These are phyloP conservation scores for Trichosphaerium sp. DNA, from an alignment of 78 protist genomes.

Conservation along the genomic window DNA sequence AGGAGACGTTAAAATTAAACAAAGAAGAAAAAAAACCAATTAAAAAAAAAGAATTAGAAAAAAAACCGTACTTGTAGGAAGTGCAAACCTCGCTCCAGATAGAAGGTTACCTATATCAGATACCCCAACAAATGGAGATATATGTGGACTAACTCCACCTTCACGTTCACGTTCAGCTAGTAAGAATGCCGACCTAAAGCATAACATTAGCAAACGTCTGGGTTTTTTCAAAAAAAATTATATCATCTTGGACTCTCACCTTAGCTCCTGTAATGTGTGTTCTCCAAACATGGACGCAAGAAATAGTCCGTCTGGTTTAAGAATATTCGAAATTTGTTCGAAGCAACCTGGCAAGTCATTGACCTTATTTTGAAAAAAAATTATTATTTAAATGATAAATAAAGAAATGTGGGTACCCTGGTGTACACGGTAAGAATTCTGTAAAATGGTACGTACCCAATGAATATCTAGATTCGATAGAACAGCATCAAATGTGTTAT, in stretches of 20 bases:
- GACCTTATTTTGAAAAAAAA: no score
- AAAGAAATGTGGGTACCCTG: no score
- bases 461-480: constrained; percentile 39
- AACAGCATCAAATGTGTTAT: constrained; percentile 17
- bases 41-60: background rate
- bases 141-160: constrained; percentile 48
- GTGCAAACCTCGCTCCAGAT: constrained; percentile 12
- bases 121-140: constrained; percentile 33
- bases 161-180: constrained; percentile 48
- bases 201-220: no score
- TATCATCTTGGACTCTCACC: no score
- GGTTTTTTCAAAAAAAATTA: no score
- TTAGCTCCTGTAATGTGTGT: constrained; percentile 40
- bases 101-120: constrained; percentile 40
- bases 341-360: constrained; percentile 52
- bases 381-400: no score
- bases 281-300: constrained; percentile 44
- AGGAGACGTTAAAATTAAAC: background rate
- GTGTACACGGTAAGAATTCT: no score
- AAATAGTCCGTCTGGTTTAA: constrained; percentile 52
- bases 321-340: constrained; percentile 1
- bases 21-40: background rate
- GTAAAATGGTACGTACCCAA: no score
- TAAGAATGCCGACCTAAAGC: no score
- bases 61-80: constrained; percentile 37